Evolutionary conservation across 305 asterid genomes (phyloP).

Genomic region (Euphrasia arctica): DNA sequence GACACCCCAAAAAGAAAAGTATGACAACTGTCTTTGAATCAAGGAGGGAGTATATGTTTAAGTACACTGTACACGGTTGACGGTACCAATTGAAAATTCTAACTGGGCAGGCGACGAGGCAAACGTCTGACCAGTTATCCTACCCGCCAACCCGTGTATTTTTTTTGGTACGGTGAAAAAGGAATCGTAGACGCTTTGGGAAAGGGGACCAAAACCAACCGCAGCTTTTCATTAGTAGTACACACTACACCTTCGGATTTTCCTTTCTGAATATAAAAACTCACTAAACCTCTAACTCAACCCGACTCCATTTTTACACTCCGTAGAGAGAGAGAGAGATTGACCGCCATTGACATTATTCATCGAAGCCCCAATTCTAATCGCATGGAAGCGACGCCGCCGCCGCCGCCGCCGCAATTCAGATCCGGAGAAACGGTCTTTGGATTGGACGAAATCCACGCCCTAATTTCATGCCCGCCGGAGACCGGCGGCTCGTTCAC

Average conservation of each 20-base stretch:
- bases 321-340: slow-evolving; percentile 18
- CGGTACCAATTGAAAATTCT: no score
- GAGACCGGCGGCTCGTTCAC: slow-evolving; percentile 65
- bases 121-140: no score
- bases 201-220: slow-evolving; percentile 30
- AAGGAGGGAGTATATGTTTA: no score
- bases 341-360: slow-evolving; percentile 31
- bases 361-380: background rate
- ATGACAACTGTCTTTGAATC: no score
- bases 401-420: slow-evolving; percentile 32
- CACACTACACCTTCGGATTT: slow-evolving; percentile 31
- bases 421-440: slow-evolving; percentile 57
- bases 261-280: slow-evolving; percentile 20
- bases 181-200: background rate
- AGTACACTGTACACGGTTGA: no score
- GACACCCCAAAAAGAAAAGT: no score
- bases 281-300: slow-evolving; percentile 20
- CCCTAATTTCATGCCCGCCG: slow-evolving; percentile 37
- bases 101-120: no score
- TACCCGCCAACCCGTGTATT: no score
- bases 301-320: slow-evolving; percentile 16
- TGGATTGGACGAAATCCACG: slow-evolving; percentile 44
- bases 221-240: slow-evolving; percentile 31
- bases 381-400: slow-evolving; percentile 37
- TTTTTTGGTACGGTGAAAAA: no score